Evolutionary conservation across 441 rosid genomes (phyloP), one percentile per base, ranked within the genome.

Genomic region (Metrosideros polymorpha): DNA sequence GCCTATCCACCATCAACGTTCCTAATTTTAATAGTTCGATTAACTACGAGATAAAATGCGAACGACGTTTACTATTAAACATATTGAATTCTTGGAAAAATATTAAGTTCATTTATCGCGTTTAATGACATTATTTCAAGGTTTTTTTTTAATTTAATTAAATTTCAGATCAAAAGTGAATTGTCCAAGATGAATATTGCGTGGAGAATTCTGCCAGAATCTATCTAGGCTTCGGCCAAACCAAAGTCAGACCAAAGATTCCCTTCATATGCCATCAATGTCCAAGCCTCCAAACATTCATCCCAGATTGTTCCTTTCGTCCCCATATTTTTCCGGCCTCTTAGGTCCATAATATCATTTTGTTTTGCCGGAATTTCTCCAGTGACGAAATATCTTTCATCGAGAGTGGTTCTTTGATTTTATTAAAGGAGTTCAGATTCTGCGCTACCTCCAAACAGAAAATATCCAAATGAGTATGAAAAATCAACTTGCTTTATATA

Each of bases 51-150:
- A 9, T 29, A 29, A n/a, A 0, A 0, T n/a, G 32, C 3, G 7
- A 56, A 27, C 17, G 55, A 51, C n/a, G n/a, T n/a, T n/a, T n/a
- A n/a, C n/a, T n/a, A n/a, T n/a, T n/a, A n/a, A n/a, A n/a, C n/a
- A n/a, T n/a, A n/a, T n/a, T n/a, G n/a, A n/a, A n/a, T n/a, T n/a
- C n/a, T n/a, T n/a, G n/a, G n/a, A n/a, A 12, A 0, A 49, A 12
- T 13, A 49, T 13, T 49, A 49, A 13, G 30, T 56, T 56, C 30
- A 25, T 12, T 25, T 14, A n/a, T 12, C 4, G 63, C 2, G 30
- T 57, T n/a, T 0, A 6, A 57, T 6, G 18, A n/a, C 30, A 7
- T 14, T 57, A 7, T 17, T 32, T 0, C 2, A 0, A 66, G 24
- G 32, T 32, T 19, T 9, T 66, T 2, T 32, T 30, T 6, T 17